Evolutionary conservation across 2,329 filamentous ascomycete species (phyloP).

Genomic region (Scytalidium lignicola): DNA sequence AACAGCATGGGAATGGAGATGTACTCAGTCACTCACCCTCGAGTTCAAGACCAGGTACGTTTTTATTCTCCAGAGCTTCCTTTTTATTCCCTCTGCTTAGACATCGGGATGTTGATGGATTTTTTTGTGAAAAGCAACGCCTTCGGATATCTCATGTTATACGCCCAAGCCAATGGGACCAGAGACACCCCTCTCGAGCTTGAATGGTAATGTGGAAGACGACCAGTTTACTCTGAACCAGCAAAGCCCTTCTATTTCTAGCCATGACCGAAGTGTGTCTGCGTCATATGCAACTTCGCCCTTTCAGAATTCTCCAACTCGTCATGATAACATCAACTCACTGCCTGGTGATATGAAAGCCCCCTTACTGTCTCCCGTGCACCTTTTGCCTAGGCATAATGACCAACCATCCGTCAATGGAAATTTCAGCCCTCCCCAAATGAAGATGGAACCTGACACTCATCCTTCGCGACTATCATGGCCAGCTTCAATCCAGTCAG

Average conservation of each 20-base stretch:
- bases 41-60: background rate
- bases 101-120: background rate
- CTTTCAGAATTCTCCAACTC: background rate
- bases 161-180: background rate
- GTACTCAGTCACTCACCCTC: background rate
- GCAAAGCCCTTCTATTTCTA: background rate
- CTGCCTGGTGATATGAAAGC: background rate
- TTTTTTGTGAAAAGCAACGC: background rate
- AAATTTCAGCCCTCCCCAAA: background rate
- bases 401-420: background rate
- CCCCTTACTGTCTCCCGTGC: background rate
- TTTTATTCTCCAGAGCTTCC: background rate
- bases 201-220: background rate
- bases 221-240: background rate
- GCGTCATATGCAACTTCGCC: too few species aligned
- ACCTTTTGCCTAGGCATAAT: background rate
- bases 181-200: background rate
- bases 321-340: background rate
- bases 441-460: background rate
- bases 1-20: constrained; percentile 1
- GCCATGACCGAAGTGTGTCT: too few species aligned
- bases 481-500: background rate
- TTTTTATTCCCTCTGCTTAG: background rate
- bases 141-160: background rate
- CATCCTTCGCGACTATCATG: background rate